These are phyloP conservation scores for Durusdinium trenchii DNA, from an alignment of 73 alveolate genomes.

Conservation along the genomic window DNA sequence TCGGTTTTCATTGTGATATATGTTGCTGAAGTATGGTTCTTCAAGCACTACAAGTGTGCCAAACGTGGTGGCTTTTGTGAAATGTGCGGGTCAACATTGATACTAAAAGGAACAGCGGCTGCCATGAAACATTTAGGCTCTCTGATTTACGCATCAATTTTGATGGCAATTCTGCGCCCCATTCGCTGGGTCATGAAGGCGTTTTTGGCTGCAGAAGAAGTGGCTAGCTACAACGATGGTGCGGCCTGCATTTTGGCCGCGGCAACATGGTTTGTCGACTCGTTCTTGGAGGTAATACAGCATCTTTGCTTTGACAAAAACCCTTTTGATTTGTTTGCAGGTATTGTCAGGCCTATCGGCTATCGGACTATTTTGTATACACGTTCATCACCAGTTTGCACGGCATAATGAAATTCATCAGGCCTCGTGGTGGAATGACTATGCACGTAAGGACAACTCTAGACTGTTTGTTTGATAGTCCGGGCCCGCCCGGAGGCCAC, in stretches of 20 bases:
- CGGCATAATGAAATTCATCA: too few relatives aligned
- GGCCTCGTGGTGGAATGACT: too few relatives aligned
- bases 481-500: too few relatives aligned
- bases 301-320: too few relatives aligned
- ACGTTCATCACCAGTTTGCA: too few relatives aligned
- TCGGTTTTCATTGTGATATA: conserved; percentile 32
- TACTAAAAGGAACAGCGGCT: not conserved
- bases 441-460: too few relatives aligned
- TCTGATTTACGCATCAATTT: conserved; percentile 1
- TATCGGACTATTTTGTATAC: too few relatives aligned
- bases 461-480: too few relatives aligned
- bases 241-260: not conserved
- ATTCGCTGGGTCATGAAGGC: conserved; percentile 33
- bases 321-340: too few relatives aligned
- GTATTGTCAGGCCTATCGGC: too few relatives aligned
- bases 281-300: conserved; percentile 4
- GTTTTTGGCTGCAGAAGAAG: conserved; percentile 6
- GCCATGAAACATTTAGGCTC: conserved; percentile 46
- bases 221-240: not conserved
- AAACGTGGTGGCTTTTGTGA: not conserved
- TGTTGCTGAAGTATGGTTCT: conserved; percentile 50
- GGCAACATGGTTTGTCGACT: conserved; percentile 13
- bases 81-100: conserved; percentile 21
- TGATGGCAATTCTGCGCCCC: not conserved
- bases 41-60: conserved; percentile 29